A percentile compares a stretch with the other conserved stretches of the same genome.
Conservation (phyloP, 495 filamentous ascomycete genomes). For the Melanomma pulvis-pyrius region DNA sequence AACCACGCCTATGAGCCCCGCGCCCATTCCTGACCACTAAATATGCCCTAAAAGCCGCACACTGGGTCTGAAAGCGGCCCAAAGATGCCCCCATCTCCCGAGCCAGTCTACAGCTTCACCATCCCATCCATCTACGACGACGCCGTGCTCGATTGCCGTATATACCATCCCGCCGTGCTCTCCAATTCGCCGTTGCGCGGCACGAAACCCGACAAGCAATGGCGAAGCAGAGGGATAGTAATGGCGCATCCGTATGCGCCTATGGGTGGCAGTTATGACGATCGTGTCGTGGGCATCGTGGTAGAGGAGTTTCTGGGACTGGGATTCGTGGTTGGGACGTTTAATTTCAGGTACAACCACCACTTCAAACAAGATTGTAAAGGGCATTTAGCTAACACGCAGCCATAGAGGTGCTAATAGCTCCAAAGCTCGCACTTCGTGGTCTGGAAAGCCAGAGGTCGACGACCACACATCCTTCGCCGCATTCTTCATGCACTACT, state of each 20-base stretch:
- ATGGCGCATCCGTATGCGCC: constrained; percentile 91
- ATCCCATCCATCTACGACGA: constrained; percentile 85
- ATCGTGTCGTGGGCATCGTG: constrained; percentile 69
- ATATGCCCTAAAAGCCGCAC: constrained; percentile 20
- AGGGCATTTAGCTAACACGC: not conserved
- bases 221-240: constrained; percentile 60
- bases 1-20: not conserved
- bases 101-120: constrained; percentile 69
- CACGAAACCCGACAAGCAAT: constrained; percentile 32
- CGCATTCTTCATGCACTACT: constrained; percentile 74
- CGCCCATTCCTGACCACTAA: not conserved
- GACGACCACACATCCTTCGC: constrained; percentile 79
- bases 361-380: no score
- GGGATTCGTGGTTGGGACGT: constrained; percentile 80
- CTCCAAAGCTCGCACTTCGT: constrained; percentile 77
- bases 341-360: constrained; percentile 95
- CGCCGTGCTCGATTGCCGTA: constrained; percentile 70
- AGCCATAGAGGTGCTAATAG: constrained; percentile 75
- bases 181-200: not conserved
- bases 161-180: constrained; percentile 68
- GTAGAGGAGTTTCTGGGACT: constrained; percentile 62
- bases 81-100: constrained; percentile 27
- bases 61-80: constrained; percentile 25
- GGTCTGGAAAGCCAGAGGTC: constrained; percentile 78
- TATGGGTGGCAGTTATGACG: constrained; percentile 83